phyloP scores from a whole-genome alignment of 2,329 filamentous ascomycete species.

The Thelonectria discophora region DNA sequence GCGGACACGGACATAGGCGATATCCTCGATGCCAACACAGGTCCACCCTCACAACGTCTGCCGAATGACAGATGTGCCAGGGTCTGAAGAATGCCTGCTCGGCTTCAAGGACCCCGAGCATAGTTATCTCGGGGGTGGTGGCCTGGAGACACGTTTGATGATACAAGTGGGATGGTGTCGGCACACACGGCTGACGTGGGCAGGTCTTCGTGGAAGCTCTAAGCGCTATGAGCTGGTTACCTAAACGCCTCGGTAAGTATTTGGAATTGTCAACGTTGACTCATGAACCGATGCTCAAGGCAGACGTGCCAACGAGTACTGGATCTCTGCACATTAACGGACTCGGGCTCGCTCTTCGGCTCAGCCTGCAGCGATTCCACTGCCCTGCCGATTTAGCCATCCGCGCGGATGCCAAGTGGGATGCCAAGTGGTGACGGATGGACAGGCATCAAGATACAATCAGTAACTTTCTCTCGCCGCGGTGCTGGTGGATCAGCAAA shows the following conservation, averaged over 20 bases:
- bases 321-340: not conserved
- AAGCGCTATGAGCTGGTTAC: not conserved
- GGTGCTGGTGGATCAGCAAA: not conserved
- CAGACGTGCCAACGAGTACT: not conserved
- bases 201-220: conserved; percentile 3
- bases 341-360: not conserved
- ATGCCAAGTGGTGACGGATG: not conserved
- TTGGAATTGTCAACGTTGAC: not conserved
- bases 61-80: conserved; percentile 4
- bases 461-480: not conserved
- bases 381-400: not conserved
- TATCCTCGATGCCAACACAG: not conserved
- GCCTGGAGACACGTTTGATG: conserved; percentile 10
- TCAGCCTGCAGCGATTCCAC: not conserved
- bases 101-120: not conserved
- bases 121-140: not conserved
- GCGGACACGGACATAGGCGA: conserved; percentile 1
- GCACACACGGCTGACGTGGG: conserved; percentile 23
- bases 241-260: not conserved
- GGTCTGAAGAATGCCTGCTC: not conserved
- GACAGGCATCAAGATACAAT: not conserved
- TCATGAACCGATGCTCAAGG: not conserved
- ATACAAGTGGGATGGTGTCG: conserved; percentile 20
- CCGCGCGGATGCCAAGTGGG: not conserved
- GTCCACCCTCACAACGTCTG: conserved; percentile 1